Conservation (phyloP, 1,284 basidiomycete species). For the Pholiota adiposa region DNA sequence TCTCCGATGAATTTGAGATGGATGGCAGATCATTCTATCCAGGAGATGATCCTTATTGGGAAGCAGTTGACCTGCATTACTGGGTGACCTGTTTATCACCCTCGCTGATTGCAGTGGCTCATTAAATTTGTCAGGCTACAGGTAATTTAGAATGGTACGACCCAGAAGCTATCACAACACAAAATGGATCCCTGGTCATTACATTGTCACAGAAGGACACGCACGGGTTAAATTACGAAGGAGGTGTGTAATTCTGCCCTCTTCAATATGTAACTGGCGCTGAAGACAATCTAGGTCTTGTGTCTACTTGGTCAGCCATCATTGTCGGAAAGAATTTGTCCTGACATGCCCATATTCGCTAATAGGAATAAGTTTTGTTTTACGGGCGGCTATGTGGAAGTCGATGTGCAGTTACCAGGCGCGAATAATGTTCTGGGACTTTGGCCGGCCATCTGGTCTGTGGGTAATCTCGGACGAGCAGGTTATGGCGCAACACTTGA, state of each 20-base stretch:
- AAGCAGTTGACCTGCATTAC: slow-evolving; percentile 75
- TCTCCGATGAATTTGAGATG: slow-evolving; percentile 80
- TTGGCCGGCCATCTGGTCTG: slow-evolving; percentile 76
- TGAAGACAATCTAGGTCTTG: slow-evolving; percentile 23
- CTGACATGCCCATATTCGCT: slow-evolving; percentile 52
- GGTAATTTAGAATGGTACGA: slow-evolving; percentile 69
- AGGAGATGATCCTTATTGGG: slow-evolving; percentile 68
- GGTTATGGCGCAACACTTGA: slow-evolving; percentile 55
- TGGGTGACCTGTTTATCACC: slow-evolving; percentile 47
- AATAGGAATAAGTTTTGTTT: slow-evolving; percentile 67
- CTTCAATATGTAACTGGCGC: neutral
- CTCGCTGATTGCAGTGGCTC: neutral
- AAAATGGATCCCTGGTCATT: slow-evolving; percentile 80
- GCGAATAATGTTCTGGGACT: slow-evolving; percentile 55
- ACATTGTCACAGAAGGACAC: slow-evolving; percentile 68
- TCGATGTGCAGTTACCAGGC: slow-evolving; percentile 69
- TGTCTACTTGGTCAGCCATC: slow-evolving; percentile 32
- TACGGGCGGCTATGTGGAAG: slow-evolving; percentile 63
- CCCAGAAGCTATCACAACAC: slow-evolving; percentile 83
- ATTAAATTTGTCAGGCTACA: slow-evolving; percentile 37
- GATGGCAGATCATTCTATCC: slow-evolving; percentile 73
- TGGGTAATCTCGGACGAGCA: slow-evolving; percentile 64
- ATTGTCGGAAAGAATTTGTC: neutral
- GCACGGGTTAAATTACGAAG: slow-evolving; percentile 78
- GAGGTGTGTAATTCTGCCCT: slow-evolving; percentile 42